Evolutionary conservation across 208 protist genomes (phyloP).

Genomic region (Trypanosoma caninum): DNA sequence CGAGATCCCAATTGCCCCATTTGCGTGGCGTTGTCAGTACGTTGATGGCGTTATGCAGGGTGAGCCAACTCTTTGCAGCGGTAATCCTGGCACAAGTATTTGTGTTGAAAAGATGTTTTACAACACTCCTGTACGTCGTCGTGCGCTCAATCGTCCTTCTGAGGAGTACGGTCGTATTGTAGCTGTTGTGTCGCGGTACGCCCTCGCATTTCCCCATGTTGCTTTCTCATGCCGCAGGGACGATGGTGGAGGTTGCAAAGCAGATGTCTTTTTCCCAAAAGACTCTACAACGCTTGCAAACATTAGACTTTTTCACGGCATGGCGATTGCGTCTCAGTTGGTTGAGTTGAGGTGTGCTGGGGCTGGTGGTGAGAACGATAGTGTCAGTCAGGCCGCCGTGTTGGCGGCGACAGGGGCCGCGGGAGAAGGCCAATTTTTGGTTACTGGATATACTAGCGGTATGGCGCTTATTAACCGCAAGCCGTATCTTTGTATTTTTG

Average conservation of each 20-base stretch:
- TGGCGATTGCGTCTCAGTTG: constrained; percentile 46
- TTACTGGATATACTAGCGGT: constrained; percentile 81
- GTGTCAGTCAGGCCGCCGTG: constrained; percentile 18
- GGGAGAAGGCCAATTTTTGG: constrained; percentile 52
- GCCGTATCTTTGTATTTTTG: constrained; percentile 70
- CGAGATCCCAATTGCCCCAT: constrained; percentile 3
- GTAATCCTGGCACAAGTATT: constrained; percentile 86
- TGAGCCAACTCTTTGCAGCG: constrained; percentile 67
- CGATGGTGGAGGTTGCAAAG: constrained; percentile 18
- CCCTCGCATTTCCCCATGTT: constrained; percentile 71
- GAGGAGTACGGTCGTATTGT: constrained; percentile 94
- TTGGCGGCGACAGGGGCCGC: constrained; percentile 25
- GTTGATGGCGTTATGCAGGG: constrained; percentile 93
- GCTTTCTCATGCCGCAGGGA: constrained; percentile 67
- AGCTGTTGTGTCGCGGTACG: constrained; percentile 90
- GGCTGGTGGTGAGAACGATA: constrained; percentile 27
- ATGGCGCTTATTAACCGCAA: constrained; percentile 57
- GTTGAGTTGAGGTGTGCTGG: constrained; percentile 22
- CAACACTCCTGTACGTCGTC: constrained; percentile 67
- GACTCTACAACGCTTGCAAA: constrained; percentile 65
- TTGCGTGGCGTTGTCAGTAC: constrained; percentile 62
- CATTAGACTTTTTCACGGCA: constrained; percentile 64
- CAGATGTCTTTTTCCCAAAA: constrained; percentile 51
- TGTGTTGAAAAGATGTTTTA: constrained; percentile 90
- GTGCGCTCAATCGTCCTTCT: constrained; percentile 68